These are phyloP conservation scores for Nothophytophthora sp. DNA, from an alignment of 352 stramenopile species.

Conservation along the genomic window DNA sequence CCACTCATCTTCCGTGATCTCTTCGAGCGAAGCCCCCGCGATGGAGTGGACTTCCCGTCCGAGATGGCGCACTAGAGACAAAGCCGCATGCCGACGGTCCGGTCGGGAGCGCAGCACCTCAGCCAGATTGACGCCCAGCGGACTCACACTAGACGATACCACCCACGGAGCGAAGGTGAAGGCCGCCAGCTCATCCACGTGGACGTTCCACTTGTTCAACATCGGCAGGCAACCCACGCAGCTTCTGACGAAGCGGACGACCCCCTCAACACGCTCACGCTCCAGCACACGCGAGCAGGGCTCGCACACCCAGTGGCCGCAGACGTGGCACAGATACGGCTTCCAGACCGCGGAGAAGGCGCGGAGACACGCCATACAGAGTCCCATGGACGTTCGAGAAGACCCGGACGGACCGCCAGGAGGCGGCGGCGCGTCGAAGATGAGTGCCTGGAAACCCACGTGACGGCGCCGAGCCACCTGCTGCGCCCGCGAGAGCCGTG, in stretches of 20 bases:
- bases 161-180: conserved; percentile 37
- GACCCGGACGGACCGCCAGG: not conserved
- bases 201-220: conserved; percentile 51
- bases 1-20: conserved; percentile 41
- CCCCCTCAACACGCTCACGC: conserved; percentile 40
- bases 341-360: conserved; percentile 44
- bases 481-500: conserved; percentile 46
- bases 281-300: conserved; percentile 54
- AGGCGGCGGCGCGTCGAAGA: conserved; percentile 11
- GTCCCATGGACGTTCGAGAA: not conserved
- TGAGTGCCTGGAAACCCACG: conserved; percentile 50
- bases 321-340: conserved; percentile 48
- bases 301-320: conserved; percentile 45
- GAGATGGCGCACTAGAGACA: conserved; percentile 35
- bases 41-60: conserved; percentile 18
- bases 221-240: conserved; percentile 38
- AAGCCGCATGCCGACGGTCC: conserved; percentile 24
- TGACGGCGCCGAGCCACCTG: conserved; percentile 41
- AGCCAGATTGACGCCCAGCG: conserved; percentile 42
- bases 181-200: conserved; percentile 31
- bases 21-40: conserved; percentile 18
- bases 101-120: conserved; percentile 34
- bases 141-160: conserved; percentile 33
- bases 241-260: conserved; percentile 45
- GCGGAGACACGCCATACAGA: conserved; percentile 34